Evolutionary conservation across 2,329 filamentous ascomycete genomes (phyloP).

Genomic region (Colletotrichum phormii): DNA sequence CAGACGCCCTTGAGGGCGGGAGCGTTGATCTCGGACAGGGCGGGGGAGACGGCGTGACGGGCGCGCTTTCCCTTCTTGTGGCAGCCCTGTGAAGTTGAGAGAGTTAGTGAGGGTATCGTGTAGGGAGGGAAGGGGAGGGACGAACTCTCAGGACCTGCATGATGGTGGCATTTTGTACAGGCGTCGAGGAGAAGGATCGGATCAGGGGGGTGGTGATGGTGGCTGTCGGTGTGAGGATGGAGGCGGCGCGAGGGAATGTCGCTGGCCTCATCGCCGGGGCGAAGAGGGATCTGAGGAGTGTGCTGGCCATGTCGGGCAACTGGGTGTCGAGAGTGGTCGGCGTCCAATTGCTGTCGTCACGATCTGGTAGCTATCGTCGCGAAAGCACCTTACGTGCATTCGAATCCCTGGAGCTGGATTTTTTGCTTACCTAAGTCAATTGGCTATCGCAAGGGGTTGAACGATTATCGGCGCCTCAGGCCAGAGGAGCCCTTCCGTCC

Average conservation of each 20-base stretch:
- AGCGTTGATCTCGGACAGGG: slow-evolving; percentile 74
- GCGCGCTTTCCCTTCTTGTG: slow-evolving; percentile 78
- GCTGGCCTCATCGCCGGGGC: slow-evolving; percentile 44
- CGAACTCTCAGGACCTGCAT: slow-evolving; percentile 76
- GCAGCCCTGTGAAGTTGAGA: slow-evolving; percentile 66
- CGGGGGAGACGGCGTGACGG: slow-evolving; percentile 89
- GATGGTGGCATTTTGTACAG: slow-evolving; percentile 70
- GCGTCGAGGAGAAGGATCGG: slow-evolving; percentile 69
- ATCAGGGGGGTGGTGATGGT: slow-evolving; percentile 33
- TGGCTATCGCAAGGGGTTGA: not conserved
- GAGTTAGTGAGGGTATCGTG: not conserved
- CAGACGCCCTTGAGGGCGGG: slow-evolving; percentile 96
- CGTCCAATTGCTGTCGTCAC: slow-evolving; percentile 26
- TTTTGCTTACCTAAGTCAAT: slow-evolving; percentile 20
- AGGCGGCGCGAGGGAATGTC: slow-evolving; percentile 33
- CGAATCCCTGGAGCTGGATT: not conserved
- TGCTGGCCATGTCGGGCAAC: slow-evolving; percentile 44
- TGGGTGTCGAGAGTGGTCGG: not conserved
- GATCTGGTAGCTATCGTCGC: not conserved
- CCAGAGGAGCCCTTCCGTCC: slow-evolving; percentile 24
- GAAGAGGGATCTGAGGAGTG: slow-evolving; percentile 49
- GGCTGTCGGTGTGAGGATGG: slow-evolving; percentile 32
- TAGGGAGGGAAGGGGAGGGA: slow-evolving; percentile 1
- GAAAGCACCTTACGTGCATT: slow-evolving; percentile 4
- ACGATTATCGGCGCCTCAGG: not conserved